phyloP scores from a whole-genome alignment of 345 rosid species.

The Syzygium aqueum region DNA sequence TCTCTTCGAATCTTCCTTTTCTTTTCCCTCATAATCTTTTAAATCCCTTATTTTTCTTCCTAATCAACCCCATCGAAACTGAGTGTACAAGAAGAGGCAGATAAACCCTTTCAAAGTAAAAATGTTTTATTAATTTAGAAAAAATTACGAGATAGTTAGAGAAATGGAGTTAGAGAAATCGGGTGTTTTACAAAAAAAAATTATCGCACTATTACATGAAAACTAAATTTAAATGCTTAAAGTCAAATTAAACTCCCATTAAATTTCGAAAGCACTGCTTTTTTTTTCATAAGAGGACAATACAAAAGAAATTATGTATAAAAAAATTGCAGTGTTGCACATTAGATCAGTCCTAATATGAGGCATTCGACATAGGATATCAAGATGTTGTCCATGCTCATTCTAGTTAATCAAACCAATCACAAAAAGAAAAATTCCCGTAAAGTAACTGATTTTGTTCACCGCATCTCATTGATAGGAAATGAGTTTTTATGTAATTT shows the following conservation, averaged over 20 bases:
- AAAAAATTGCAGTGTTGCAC: neutral
- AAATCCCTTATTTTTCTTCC: neutral
- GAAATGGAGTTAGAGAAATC: neutral
- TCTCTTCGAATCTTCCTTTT: neutral
- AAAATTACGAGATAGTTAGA: neutral
- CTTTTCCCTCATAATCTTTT: neutral
- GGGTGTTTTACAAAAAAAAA: neutral
- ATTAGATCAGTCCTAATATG: neutral
- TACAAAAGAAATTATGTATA: neutral
- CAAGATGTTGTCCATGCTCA: neutral
- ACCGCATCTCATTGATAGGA: neutral
- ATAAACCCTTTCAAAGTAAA: neutral
- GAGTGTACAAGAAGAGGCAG: neutral
- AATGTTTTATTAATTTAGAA: neutral
- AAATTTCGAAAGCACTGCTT: neutral
- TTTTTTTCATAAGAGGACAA: neutral
- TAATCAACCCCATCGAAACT: neutral
- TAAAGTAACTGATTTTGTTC: neutral
- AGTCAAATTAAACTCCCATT: neutral
- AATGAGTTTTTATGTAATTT: neutral
- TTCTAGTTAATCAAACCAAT: neutral
- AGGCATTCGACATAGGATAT: neutral
- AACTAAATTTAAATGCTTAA: neutral
- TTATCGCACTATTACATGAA: neutral
- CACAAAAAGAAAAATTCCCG: accelerated